Evolutionary conservation across 2,329 filamentous ascomycete species (phyloP), one percentile per base, ranked within the genome.

Genomic region (Coleophoma cylindrospora): DNA sequence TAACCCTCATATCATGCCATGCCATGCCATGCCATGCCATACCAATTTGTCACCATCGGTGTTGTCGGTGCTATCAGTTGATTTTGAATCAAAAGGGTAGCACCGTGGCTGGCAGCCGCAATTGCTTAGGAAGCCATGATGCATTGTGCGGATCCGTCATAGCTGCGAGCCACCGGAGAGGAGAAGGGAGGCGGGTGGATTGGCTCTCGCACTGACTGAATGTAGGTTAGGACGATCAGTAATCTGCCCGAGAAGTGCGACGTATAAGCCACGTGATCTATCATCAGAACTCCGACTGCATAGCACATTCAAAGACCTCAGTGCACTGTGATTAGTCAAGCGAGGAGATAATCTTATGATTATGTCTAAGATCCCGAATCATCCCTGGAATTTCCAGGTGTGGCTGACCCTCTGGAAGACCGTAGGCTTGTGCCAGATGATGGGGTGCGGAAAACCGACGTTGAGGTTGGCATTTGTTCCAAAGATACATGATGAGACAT

Each of bases 371-470:
- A 19, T 22, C 14, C 11, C 13, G 14, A 41, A 17, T 41, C 40
- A 41, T 19, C 22, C 14, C 40, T 10, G 15, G 3, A 27, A 38
- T 38, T 8, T 5, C 13, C 7, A 9, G 36, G 4, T 13, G 7
- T 17, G 15, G 36, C 15, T 38, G 41, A 34, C 10, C 21, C 9
- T 14, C n/a, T 34, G 32, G 19, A 33, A 34, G 9, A 12, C 12
- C 41, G 22, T 10, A 15, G 12, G 14, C 45, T 40, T n/a, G 34
- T 47, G 15, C 48, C 49, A 34, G 54, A 59, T 27, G 75, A 79
- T 1, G 75, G 75, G 1, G 81, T 85, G 9, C 76, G 70, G 54
- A 86, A 86, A 0, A 85, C 82, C 0, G 81, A 85, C 2, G 78
- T 83, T 5, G 81, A 84, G 2, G 81, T 84, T 1, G 75, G 74